These are phyloP conservation scores for Claviceps sp. DNA, from an alignment of 2,329 filamentous ascomycete genomes.

Conservation along the genomic window DNA sequence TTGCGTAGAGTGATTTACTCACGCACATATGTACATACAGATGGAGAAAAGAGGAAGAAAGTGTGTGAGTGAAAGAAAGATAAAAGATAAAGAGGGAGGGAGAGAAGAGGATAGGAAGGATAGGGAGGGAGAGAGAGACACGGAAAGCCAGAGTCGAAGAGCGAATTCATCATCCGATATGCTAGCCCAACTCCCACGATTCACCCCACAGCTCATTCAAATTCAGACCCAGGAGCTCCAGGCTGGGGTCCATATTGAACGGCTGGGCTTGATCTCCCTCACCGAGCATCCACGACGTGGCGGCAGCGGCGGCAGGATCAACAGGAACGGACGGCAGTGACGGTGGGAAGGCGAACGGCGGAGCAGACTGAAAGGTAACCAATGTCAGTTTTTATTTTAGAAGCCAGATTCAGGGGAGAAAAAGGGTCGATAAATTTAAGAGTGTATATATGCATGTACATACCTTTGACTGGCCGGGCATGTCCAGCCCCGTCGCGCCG, in stretches of 20 bases:
- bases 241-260: constrained; percentile 39
- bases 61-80: neutral
- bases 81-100: neutral
- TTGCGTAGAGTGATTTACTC: too few species aligned
- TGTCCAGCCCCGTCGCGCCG: constrained; percentile 13
- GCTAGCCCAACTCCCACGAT: constrained; percentile 28
- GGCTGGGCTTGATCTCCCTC: constrained; percentile 20
- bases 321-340: constrained; percentile 21
- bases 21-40: too few species aligned
- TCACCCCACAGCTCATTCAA: constrained; percentile 44
- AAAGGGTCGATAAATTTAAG: neutral
- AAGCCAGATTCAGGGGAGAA: neutral
- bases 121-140: too few species aligned
- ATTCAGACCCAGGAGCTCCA: constrained; percentile 39
- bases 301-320: constrained; percentile 18
- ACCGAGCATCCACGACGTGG: constrained; percentile 21
- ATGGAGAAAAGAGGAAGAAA: too few species aligned
- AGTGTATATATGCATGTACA: neutral
- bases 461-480: constrained; percentile 27
- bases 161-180: neutral
- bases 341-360: constrained; percentile 26
- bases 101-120: too few species aligned
- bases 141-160: too few species aligned
- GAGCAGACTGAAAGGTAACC: constrained; percentile 23
- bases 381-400: constrained; percentile 14